These are phyloP conservation scores for Crithidia fasciculata DNA, from an alignment of 208 protist genomes.

Conservation along the genomic window DNA sequence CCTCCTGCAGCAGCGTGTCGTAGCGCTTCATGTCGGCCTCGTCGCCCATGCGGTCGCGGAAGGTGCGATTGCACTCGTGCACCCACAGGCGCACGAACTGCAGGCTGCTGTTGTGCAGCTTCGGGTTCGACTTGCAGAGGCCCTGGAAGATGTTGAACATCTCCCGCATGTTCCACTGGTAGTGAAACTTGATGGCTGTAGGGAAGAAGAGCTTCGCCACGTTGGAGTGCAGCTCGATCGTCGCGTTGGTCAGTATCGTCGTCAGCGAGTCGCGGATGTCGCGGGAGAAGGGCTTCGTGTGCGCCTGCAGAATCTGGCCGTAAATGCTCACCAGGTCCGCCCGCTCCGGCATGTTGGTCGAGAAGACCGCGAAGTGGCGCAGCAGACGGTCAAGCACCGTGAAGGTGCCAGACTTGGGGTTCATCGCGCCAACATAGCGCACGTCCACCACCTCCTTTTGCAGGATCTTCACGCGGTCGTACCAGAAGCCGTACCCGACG, in stretches of 20 bases:
- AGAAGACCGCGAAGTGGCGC: conserved; percentile 97
- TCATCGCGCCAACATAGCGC: conserved; percentile 97
- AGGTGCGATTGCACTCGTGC: conserved; percentile 97
- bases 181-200: conserved; percentile 99
- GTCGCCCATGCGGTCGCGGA: conserved; percentile 95
- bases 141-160: conserved; percentile 97
- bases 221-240: conserved; percentile 92
- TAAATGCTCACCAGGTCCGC: conserved; percentile 95
- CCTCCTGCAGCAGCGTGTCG: conserved; percentile 89
- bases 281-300: conserved; percentile 86
- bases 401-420: conserved; percentile 98
- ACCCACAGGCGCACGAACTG: conserved; percentile 94
- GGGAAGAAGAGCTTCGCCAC: conserved; percentile 96
- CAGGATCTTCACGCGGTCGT: conserved; percentile 95
- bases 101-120: conserved; percentile 81
- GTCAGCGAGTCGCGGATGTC: conserved; percentile 90
- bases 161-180: conserved; percentile 99
- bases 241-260: conserved; percentile 90
- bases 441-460: conserved; percentile 96
- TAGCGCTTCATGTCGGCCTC: conserved; percentile 92
- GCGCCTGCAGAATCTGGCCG: conserved; percentile 94
- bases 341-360: conserved; percentile 94
- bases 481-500: conserved; percentile 98
- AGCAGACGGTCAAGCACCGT: conserved; percentile 96
- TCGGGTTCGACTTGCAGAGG: conserved; percentile 89